A percentile compares a stretch with the other conserved stretches of the same genome.
These are phyloP conservation scores for Colletotrichum sp. DNA, from an alignment of 2,329 filamentous ascomycete genomes.

Conservation along the genomic window DNA sequence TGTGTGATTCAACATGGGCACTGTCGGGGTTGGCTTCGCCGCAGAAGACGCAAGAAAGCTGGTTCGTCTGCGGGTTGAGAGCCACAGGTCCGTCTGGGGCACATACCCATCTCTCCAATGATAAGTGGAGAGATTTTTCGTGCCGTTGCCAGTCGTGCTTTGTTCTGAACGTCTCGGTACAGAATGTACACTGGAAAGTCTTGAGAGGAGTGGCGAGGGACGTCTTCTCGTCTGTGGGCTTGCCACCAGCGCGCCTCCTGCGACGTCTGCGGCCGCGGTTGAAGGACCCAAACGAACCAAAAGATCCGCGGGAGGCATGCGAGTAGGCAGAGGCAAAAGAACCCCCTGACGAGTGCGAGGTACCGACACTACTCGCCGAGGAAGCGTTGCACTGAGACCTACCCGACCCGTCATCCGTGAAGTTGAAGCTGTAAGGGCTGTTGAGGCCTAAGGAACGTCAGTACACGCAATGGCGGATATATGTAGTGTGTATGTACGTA, in stretches of 20 bases:
- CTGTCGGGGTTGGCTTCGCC: constrained; percentile 58
- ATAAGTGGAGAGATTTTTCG: constrained; percentile 70
- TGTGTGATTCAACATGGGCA: constrained; percentile 62
- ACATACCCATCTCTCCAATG: constrained; percentile 69
- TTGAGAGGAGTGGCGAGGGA: constrained; percentile 49
- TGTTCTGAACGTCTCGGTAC: constrained; percentile 69
- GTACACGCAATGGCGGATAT: neutral
- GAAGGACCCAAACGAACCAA: constrained; percentile 53
- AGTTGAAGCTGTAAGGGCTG: constrained; percentile 61
- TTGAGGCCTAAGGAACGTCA: constrained; percentile 46
- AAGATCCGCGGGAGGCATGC: constrained; percentile 61
- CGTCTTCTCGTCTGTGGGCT: constrained; percentile 37
- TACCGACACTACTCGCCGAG: constrained; percentile 64
- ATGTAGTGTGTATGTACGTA: neutral
- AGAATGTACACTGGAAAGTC: constrained; percentile 71
- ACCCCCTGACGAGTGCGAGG: constrained; percentile 62
- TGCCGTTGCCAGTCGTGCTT: constrained; percentile 75
- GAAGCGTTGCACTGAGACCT: constrained; percentile 63
- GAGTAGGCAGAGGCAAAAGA: constrained; percentile 66
- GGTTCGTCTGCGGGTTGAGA: constrained; percentile 63
- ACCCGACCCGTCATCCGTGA: constrained; percentile 65
- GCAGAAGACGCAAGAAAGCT: constrained; percentile 63
- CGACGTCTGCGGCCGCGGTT: constrained; percentile 53
- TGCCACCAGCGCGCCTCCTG: constrained; percentile 47
- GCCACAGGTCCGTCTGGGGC: constrained; percentile 60